These are phyloP conservation scores for Mucor mucedo DNA, from an alignment of 371 early-diverging fungal genomes.

Conservation along the genomic window DNA sequence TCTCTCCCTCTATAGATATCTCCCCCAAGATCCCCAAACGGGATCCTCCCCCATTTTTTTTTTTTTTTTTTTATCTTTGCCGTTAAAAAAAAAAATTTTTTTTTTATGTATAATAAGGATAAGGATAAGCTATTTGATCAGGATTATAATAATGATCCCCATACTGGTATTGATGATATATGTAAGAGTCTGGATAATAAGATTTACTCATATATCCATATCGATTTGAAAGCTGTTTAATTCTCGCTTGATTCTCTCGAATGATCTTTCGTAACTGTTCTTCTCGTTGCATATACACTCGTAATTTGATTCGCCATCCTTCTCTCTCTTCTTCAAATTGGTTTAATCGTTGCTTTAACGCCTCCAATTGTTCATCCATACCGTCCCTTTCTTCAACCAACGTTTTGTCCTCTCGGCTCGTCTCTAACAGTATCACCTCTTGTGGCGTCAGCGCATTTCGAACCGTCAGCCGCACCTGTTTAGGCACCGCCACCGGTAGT, in stretches of 20 bases:
- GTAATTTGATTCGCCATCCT: constrained; percentile 17
- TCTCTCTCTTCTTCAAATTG: constrained; percentile 24
- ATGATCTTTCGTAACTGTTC: constrained; percentile 25
- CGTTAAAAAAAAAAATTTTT: too few species aligned
- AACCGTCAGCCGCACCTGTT: constrained; percentile 1
- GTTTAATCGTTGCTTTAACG: constrained; percentile 5
- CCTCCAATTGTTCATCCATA: background rate
- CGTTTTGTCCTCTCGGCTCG: constrained; percentile 28
- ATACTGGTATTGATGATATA: background rate
- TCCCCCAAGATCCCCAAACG: too few species aligned
- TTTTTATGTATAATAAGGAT: background rate
- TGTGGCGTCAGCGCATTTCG: constrained; percentile 18
- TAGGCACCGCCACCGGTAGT: too few species aligned
- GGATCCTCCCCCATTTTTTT: too few species aligned
- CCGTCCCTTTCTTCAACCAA: constrained; percentile 11
- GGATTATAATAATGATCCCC: too few species aligned
- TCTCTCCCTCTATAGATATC: background rate
- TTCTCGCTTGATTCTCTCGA: constrained; percentile 19
- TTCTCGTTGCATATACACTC: constrained; percentile 23
- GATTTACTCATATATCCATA: background rate
- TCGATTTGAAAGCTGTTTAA: constrained; percentile 1
- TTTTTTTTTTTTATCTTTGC: too few species aligned
- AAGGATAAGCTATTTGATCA: too few species aligned
- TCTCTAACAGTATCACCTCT: constrained; percentile 8
- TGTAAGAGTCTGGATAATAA: constrained; percentile 4